phyloP scores from a whole-genome alignment of 768 basidiomycete species.

The Tricholoma bakamatsutake region DNA sequence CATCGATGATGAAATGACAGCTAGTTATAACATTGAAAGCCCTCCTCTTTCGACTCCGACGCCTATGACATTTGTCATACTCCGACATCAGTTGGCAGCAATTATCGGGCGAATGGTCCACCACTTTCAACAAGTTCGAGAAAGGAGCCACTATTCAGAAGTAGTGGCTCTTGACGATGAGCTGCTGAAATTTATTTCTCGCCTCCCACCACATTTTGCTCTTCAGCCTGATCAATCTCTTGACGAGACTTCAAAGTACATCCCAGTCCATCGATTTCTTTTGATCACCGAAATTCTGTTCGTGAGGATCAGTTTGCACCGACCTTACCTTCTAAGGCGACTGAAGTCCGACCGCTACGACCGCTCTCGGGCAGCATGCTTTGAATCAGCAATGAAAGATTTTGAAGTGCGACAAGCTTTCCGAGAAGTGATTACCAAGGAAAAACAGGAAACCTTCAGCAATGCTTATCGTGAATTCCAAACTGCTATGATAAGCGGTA shows the following conservation, averaged over 20 bases:
- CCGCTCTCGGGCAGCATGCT: conserved; percentile 80
- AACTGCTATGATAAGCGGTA: conserved; percentile 84
- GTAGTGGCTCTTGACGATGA: conserved; percentile 81
- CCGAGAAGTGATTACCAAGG: conserved; percentile 52
- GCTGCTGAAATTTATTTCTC: conserved; percentile 65
- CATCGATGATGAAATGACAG: conserved; percentile 53
- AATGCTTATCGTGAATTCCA: conserved; percentile 87
- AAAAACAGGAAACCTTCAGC: conserved; percentile 63
- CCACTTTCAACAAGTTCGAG: conserved; percentile 85
- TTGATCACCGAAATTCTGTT: conserved; percentile 87
- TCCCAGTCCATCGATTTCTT: conserved; percentile 84
- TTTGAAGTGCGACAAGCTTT: conserved; percentile 74
- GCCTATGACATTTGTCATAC: conserved; percentile 80
- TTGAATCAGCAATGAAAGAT: conserved; percentile 86
- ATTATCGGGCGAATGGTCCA: conserved; percentile 90
- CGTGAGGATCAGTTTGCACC: conserved; percentile 76
- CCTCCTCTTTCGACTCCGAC: conserved; percentile 68
- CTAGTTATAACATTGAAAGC: conserved; percentile 40
- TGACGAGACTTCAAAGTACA: conserved; percentile 57
- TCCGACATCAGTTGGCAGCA: conserved; percentile 73
- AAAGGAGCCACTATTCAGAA: conserved; percentile 76
- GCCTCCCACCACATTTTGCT: conserved; percentile 75
- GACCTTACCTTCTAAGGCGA: conserved; percentile 82
- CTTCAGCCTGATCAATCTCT: conserved; percentile 71
- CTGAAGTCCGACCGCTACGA: conserved; percentile 76